Conservation (phyloP, 345 rosid species). For the Clarkia xantiana region DNA sequence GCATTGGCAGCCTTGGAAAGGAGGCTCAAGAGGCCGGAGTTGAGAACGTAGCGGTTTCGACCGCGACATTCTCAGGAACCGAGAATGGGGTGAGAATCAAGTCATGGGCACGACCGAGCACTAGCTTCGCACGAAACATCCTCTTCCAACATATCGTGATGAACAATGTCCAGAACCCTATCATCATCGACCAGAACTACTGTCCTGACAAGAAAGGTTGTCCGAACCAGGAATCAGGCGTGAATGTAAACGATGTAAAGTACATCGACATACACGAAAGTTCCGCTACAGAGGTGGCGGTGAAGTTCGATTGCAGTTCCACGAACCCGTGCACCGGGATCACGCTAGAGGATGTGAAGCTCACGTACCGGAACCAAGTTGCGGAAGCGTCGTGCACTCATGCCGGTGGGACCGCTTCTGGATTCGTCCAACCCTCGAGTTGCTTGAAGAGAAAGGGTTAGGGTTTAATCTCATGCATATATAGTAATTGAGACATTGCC, state of each 20-base stretch:
- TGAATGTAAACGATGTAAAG: constrained; percentile 40
- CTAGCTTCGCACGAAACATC: constrained; percentile 20
- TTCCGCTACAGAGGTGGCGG: constrained; percentile 45
- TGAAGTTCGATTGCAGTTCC: constrained; percentile 50
- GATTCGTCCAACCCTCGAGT: constrained; percentile 18
- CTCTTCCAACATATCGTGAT: constrained; percentile 18
- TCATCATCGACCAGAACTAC: constrained; percentile 29
- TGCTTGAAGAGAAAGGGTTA: constrained; percentile 20
- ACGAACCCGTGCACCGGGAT: constrained; percentile 38
- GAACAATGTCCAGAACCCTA: constrained; percentile 28
- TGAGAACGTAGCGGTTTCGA: constrained; percentile 24
- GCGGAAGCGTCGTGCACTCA: constrained; percentile 23
- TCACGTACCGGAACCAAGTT: constrained; percentile 27
- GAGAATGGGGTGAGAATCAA: constrained; percentile 30
- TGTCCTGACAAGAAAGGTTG: constrained; percentile 18
- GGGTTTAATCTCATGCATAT: no score
- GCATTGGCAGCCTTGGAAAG: constrained; percentile 38
- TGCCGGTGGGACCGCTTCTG: constrained; percentile 22
- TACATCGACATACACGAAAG: constrained; percentile 47
- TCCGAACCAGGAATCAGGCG: constrained; percentile 39
- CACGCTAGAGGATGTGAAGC: constrained; percentile 31
- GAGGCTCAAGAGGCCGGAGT: constrained; percentile 21
- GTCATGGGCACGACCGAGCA: constrained; percentile 25
- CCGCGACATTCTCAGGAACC: constrained; percentile 14
- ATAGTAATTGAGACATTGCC: no score